These are phyloP conservation scores for Globisporangium uncinulatum DNA, from an alignment of 352 stramenopile genomes.

Conservation along the genomic window DNA sequence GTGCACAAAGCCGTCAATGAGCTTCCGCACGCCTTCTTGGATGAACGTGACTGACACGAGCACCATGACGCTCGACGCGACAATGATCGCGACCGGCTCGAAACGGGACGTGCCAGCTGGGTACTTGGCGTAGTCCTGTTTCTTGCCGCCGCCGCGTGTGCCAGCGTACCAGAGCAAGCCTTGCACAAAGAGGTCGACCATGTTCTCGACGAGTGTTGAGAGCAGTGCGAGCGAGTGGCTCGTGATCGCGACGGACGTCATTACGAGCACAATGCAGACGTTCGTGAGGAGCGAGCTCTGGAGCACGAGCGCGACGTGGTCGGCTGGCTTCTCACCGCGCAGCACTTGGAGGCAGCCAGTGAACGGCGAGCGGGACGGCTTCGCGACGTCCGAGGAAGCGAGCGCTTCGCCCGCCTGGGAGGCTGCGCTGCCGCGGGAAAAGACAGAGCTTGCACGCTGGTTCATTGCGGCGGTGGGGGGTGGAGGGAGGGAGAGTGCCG, in stretches of 20 bases:
- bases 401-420: background rate
- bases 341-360: conserved; percentile 17
- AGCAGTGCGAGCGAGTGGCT: conserved; percentile 88
- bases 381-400: background rate
- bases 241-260: conserved; percentile 60
- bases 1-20: conserved; percentile 37
- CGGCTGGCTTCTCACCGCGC: conserved; percentile 30
- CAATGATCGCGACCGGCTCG: conserved; percentile 91
- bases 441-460: conserved; percentile 15
- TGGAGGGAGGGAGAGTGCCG: background rate
- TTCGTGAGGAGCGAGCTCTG: conserved; percentile 56
- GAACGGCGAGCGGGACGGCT: conserved; percentile 11
- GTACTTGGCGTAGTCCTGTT: conserved; percentile 87
- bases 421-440: conserved; percentile 4
- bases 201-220: conserved; percentile 88
- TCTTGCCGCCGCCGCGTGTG: conserved; percentile 60
- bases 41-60: conserved; percentile 86
- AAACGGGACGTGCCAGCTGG: conserved; percentile 87
- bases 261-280: conserved; percentile 59
- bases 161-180: conserved; percentile 88
- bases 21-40: conserved; percentile 44
- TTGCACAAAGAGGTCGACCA: conserved; percentile 91
- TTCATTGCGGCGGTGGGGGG: conserved; percentile 11
- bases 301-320: conserved; percentile 51
- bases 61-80: conserved; percentile 90